Conservation (phyloP, 2,329 filamentous ascomycete species). For the Sporothrix brunneoviolacea region DNA sequence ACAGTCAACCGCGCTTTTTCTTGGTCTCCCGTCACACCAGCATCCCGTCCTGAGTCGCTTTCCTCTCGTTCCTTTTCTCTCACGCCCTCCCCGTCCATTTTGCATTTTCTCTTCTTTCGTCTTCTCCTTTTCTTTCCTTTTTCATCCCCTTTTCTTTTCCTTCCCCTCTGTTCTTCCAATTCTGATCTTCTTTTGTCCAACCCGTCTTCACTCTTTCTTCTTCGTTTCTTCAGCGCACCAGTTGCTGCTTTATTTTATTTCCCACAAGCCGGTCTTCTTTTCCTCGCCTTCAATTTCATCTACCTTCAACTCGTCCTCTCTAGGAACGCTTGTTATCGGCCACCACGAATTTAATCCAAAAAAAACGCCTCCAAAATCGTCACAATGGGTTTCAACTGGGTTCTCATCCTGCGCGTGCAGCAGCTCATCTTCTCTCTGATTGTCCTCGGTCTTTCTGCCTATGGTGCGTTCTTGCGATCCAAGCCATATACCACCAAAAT, state of each 20-base stretch:
- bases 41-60: not conserved
- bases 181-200: constrained; percentile 9
- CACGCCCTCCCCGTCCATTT: constrained; percentile 1
- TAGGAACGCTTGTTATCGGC: too few species aligned
- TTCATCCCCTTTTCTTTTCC: constrained; percentile 2
- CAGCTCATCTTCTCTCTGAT: constrained; percentile 41
- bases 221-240: constrained; percentile 24
- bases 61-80: not conserved
- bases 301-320: too few species aligned
- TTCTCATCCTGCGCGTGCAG: constrained; percentile 38
- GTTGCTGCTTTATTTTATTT: constrained; percentile 19
- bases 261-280: constrained; percentile 14
- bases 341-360: too few species aligned
- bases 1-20: not conserved
- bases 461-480: constrained; percentile 32
- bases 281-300: constrained; percentile 14
- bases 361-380: too few species aligned
- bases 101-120: constrained; percentile 8
- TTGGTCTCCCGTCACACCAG: not conserved
- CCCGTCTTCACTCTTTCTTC: constrained; percentile 17
- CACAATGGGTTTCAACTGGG: constrained; percentile 32
- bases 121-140: constrained; percentile 3
- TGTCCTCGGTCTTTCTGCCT: constrained; percentile 42
- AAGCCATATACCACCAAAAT: too few species aligned
- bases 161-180: constrained; percentile 14